Conservation (phyloP, 495 filamentous ascomycete genomes). For the Hypomontagnella monticulosa region DNA sequence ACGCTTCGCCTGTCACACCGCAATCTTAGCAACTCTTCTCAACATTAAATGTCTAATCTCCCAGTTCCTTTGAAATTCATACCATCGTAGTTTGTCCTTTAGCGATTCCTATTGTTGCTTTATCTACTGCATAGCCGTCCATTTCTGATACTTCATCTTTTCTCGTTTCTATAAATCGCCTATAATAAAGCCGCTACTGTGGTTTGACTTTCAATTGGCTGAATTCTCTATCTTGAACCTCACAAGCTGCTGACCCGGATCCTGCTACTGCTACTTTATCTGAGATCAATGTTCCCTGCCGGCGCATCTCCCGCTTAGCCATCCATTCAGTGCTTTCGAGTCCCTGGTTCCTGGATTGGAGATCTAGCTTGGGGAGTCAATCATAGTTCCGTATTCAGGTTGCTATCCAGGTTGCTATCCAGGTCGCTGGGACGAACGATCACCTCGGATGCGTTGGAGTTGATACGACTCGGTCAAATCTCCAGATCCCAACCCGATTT, state of each 20-base stretch:
- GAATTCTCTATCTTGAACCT: conserved; percentile 11
- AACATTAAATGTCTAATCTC: background rate
- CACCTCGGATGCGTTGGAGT: conserved; percentile 11
- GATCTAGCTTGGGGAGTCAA: conserved; percentile 11
- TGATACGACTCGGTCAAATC: conserved; percentile 13
- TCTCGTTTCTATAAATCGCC: conserved; percentile 11
- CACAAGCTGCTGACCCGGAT: conserved; percentile 11
- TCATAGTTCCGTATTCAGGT: conserved; percentile 5
- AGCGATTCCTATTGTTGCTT: conserved; percentile 9
- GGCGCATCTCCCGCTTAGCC: background rate
- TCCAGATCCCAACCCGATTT: conserved; percentile 19
- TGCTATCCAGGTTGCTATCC: background rate
- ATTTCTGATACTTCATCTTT: conserved; percentile 7
- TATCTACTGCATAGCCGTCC: conserved; percentile 4
- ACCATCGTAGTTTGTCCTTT: conserved; percentile 12
- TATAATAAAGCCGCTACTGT: conserved; percentile 18
- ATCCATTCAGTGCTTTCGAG: background rate
- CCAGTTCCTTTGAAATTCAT: background rate
- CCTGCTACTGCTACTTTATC: background rate
- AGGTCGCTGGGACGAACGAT: conserved; percentile 14
- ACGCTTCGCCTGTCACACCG: conserved; percentile 1
- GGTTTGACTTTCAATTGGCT: conserved; percentile 28
- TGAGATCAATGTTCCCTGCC: conserved; percentile 13
- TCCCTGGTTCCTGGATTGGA: conserved; percentile 1
- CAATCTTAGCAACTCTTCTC: background rate